Percentiles rank a stretch among this genome's conserved stretches.
These are phyloP conservation scores for Pichia phayaonensis DNA, from an alignment of 805 yeast genomes.

Conservation along the genomic window DNA sequence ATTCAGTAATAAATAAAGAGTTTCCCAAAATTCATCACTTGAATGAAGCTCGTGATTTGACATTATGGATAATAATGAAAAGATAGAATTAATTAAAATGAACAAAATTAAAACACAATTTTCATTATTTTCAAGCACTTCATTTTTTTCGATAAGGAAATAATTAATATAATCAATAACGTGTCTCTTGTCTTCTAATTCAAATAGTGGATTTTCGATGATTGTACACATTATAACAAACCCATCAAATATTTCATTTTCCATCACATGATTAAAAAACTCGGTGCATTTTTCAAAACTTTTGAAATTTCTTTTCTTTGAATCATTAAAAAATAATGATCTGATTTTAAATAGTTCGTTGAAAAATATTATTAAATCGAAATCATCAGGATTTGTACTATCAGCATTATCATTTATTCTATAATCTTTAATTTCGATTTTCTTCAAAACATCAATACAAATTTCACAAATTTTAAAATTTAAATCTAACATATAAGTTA, in stretches of 20 bases:
- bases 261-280: conserved; percentile 12
- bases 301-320: conserved; percentile 4
- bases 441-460: conserved; percentile 6
- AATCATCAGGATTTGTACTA: not conserved
- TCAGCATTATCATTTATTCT: not conserved
- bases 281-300: conserved; percentile 9
- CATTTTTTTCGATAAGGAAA: conserved; percentile 15
- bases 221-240: conserved; percentile 12
- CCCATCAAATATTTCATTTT: conserved; percentile 8
- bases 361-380: conserved; percentile 8
- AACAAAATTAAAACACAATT: conserved; percentile 9
- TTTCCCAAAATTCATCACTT: conserved; percentile 12
- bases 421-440: conserved; percentile 2
- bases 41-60: not conserved
- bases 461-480: conserved; percentile 8
- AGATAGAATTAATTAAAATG: conserved; percentile 12
- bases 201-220: conserved; percentile 4
- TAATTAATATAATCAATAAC: conserved; percentile 20
- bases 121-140: not conserved
- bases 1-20: conserved; percentile 17
- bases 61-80: not conserved
- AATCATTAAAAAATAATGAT: conserved; percentile 4
- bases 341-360: conserved; percentile 7
- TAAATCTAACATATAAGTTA: not conserved
- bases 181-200: conserved; percentile 2